A percentile compares a stretch with the other conserved stretches of the same genome.
phyloP scores from a whole-genome alignment of 345 rosid species.

The Limnanthes douglasii region DNA sequence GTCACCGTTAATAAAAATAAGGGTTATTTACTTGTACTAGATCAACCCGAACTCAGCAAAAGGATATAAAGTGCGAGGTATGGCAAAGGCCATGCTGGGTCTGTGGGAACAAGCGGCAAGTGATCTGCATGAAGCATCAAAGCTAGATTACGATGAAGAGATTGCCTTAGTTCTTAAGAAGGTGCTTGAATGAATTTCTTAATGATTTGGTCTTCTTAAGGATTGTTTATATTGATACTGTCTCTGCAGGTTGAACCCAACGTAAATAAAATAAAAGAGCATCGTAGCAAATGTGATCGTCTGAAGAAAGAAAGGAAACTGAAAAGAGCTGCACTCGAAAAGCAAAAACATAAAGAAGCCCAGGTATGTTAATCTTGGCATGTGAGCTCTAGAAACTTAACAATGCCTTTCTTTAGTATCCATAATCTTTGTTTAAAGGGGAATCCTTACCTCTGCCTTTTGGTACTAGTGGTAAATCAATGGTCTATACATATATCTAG shows the following conservation, averaged over 20 bases:
- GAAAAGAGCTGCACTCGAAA: constrained; percentile 33
- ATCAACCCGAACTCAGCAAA: constrained; percentile 80
- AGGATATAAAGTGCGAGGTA: constrained; percentile 72
- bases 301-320: constrained; percentile 47
- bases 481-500: too few relatives aligned
- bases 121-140: constrained; percentile 72
- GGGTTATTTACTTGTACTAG: constrained; percentile 20
- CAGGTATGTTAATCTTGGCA: constrained; percentile 45
- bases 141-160: constrained; percentile 79
- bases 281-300: constrained; percentile 56
- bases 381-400: too few relatives aligned
- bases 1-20: too few relatives aligned
- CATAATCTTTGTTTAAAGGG: too few relatives aligned
- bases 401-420: too few relatives aligned
- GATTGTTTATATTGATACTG: constrained; percentile 3
- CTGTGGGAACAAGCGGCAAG: constrained; percentile 68
- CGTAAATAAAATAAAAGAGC: constrained; percentile 57
- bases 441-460: constrained; percentile 2
- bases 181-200: constrained; percentile 22
- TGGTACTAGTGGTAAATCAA: too few relatives aligned
- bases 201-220: not conserved
- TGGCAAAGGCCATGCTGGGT: constrained; percentile 70
- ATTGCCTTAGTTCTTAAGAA: constrained; percentile 44
- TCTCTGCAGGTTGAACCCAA: constrained; percentile 66
- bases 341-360: constrained; percentile 26